Evolutionary conservation across 805 yeast species (phyloP).

Genomic region (Lachancea cidri): DNA sequence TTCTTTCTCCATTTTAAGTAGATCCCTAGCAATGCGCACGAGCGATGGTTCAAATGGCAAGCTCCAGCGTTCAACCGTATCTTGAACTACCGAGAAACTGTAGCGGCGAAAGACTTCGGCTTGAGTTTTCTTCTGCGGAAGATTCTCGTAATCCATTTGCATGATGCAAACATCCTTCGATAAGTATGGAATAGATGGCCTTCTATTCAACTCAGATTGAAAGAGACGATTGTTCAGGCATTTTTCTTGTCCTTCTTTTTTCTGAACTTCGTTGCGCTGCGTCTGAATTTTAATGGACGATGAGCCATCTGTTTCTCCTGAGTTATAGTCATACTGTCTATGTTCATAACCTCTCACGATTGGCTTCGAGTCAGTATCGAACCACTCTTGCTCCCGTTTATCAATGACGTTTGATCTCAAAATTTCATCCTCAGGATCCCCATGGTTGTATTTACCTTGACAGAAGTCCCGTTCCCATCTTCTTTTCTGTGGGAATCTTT

Average conservation of each 20-base stretch:
- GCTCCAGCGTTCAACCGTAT: slow-evolving; percentile 24
- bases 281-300: neutral
- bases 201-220: slow-evolving; percentile 24
- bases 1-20: slow-evolving; percentile 16
- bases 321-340: neutral
- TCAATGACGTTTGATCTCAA: slow-evolving; percentile 12
- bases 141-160: slow-evolving; percentile 8
- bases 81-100: slow-evolving; percentile 24
- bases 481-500: slow-evolving; percentile 20
- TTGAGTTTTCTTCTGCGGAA: neutral
- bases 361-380: neutral
- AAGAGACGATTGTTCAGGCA: slow-evolving; percentile 13
- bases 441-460: slow-evolving; percentile 16
- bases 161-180: slow-evolving; percentile 6
- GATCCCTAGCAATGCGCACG: slow-evolving; percentile 27
- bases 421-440: slow-evolving; percentile 20
- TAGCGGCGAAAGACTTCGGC: slow-evolving; percentile 12
- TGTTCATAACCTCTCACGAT: neutral
- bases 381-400: neutral
- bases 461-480: slow-evolving; percentile 13
- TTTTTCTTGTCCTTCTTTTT: neutral
- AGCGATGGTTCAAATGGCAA: slow-evolving; percentile 31
- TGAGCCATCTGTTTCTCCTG: neutral
- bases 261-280: neutral
- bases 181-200: slow-evolving; percentile 22